These are phyloP conservation scores for Plasmodium sp. DNA, from an alignment of 169 alveolate genomes.

Conservation along the genomic window DNA sequence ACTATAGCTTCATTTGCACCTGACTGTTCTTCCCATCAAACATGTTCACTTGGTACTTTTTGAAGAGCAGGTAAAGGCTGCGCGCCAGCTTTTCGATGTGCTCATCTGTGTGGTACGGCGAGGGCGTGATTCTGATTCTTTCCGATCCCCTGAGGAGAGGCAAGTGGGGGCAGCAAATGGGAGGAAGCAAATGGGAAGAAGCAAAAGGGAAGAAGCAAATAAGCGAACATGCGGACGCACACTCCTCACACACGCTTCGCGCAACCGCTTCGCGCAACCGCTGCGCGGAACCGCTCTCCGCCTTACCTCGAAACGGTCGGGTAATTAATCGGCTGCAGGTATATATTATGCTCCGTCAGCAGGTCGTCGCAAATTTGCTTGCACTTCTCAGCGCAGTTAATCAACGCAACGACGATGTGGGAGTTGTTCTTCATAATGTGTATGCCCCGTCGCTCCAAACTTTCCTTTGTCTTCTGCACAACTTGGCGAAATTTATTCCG, in stretches of 20 bases:
- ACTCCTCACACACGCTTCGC: not conserved
- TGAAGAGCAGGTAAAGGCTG: slow-evolving; percentile 40
- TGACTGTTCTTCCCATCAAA: slow-evolving; percentile 9
- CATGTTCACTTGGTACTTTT: slow-evolving; percentile 46
- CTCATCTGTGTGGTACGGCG: slow-evolving; percentile 88
- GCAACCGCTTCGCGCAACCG: not conserved
- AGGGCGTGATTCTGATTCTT: slow-evolving; percentile 88
- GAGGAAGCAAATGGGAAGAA: not conserved
- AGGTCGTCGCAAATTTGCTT: slow-evolving; percentile 86
- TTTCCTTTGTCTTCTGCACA: slow-evolving; percentile 79
- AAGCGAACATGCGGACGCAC: not conserved
- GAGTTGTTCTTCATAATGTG: slow-evolving; percentile 83
- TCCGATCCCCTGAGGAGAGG: slow-evolving; percentile 82
- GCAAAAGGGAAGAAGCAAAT: not conserved
- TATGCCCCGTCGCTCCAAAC: slow-evolving; percentile 77
- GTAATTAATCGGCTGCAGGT: slow-evolving; percentile 91
- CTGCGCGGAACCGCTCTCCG: not conserved
- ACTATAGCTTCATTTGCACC: slow-evolving; percentile 23
- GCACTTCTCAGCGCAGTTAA: slow-evolving; percentile 86
- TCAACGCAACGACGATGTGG: slow-evolving; percentile 89
- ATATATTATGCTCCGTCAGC: slow-evolving; percentile 81
- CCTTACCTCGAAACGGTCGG: slow-evolving; percentile 90
- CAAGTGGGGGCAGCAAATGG: not conserved
- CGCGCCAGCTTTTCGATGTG: slow-evolving; percentile 82
- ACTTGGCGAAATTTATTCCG: slow-evolving; percentile 80